Base-by-base conservation (phyloP, 1,139 yeast genomes). In the Petasospora rhodanensis region DNA sequence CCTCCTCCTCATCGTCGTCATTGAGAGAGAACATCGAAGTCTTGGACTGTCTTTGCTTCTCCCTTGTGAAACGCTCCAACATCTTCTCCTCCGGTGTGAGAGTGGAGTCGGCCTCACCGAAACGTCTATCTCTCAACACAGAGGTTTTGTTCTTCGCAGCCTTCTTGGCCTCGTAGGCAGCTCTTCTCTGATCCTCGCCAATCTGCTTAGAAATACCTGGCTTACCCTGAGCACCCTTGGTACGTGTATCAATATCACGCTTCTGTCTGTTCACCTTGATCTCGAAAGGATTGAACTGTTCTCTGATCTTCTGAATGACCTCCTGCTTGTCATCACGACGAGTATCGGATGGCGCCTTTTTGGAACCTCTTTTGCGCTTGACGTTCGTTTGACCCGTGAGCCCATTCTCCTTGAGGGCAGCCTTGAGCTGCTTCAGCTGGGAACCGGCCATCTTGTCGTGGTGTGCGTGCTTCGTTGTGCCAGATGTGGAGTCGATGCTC, bases 61-160 rank as follows among this genome's bases (percentile, higher is more conserved):
- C 98, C 40, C 79, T 73, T 2, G 96, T 84, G 62, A 86, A 93
- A 63, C 98, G 78, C 52, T 83, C 95, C 61, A 91, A 72, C 96
- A 89, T 89, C 57, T 83, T 85, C 51, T 91, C 96, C 58, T 93
- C 98, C 11, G 79, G 78, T 14, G 81, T 74, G 66, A 93, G 55
- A 31, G 70, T 62, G 22, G 72, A 64, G 58, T 85, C 79, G 49
- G 76, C 73, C 55, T 91, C 98, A 55, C 98, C 99, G 58, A 93
- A 91, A 60, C 98, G 76, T 48, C 86, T 71, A 64, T 93, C 98
- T 5, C 76, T 58, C 14, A 93, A 53, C 3, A 86, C 87, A 32
- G 97, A 96, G 19, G 72, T 76, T 54, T 74, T 81, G 45, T 85
- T 84, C 46, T 76, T 74, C 35, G 68, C 61, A 12, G 68, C 59